phyloP scores from a whole-genome alignment of 768 basidiomycete genomes.

The Pulveroboletus sp. region DNA sequence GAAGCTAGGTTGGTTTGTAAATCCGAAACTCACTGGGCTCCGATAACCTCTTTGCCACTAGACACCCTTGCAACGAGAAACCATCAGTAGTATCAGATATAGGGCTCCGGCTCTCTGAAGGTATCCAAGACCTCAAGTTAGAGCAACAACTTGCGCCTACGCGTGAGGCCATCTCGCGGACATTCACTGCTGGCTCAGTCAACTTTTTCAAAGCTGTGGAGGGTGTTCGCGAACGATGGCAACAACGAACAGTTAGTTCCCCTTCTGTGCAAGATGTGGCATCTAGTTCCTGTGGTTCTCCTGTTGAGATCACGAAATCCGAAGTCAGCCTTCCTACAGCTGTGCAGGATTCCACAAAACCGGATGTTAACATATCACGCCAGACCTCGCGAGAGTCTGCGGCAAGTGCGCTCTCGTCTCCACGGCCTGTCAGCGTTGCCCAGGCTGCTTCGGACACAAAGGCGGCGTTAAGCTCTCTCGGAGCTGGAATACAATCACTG shows the following conservation, averaged over 20 bases:
- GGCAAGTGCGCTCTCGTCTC: conserved; percentile 5
- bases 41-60: conserved; percentile 26
- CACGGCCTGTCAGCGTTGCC: conserved; percentile 27
- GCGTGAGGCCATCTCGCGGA: conserved; percentile 82
- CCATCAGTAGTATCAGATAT: conserved; percentile 89
- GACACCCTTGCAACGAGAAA: conserved; percentile 93
- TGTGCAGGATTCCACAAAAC: conserved; percentile 14
- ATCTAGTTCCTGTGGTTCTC: conserved; percentile 17
- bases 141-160: conserved; percentile 94
- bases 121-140: conserved; percentile 89
- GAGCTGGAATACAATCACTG: conserved; percentile 48
- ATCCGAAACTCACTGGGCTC: background rate
- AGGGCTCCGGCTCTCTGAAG: conserved; percentile 87
- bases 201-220: conserved; percentile 89
- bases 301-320: conserved; percentile 29
- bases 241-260: conserved; percentile 35
- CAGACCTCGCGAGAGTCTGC: conserved; percentile 29
- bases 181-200: conserved; percentile 69
- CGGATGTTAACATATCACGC: conserved; percentile 9
- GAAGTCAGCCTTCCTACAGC: conserved; percentile 20
- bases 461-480: conserved; percentile 38
- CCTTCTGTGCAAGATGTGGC: conserved; percentile 23
- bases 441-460: conserved; percentile 35
- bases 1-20: conserved; percentile 69
- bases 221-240: conserved; percentile 78